Conservation (phyloP, 352 stramenopile species). For the Pythium aquatile region DNA sequence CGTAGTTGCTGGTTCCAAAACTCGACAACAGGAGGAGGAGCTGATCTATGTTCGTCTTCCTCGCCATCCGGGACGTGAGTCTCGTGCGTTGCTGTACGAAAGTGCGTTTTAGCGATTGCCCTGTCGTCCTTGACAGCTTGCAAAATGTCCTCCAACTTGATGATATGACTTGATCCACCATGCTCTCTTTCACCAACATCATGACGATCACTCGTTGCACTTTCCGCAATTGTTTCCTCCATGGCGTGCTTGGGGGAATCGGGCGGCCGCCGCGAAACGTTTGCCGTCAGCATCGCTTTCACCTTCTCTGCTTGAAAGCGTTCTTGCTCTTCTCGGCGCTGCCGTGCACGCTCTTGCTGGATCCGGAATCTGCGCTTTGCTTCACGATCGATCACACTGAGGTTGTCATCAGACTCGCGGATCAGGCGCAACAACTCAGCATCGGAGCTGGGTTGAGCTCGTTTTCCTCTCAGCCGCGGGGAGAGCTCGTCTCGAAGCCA, state of each 20-base stretch:
- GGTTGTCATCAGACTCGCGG: constrained; percentile 61
- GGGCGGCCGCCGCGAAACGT: background rate
- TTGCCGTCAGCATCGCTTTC: background rate
- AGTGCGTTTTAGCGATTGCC: background rate
- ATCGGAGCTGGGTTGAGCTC: constrained; percentile 5
- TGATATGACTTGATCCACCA: background rate
- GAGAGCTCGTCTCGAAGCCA: constrained; percentile 1
- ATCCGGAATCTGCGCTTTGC: constrained; percentile 48
- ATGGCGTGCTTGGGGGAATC: too few relatives aligned
- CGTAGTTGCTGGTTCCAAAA: constrained; percentile 27
- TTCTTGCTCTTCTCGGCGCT: constrained; percentile 19
- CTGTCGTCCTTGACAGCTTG: background rate
- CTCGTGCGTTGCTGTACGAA: background rate
- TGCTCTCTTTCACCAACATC: too few relatives aligned
- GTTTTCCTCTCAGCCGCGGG: background rate
- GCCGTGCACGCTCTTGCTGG: constrained; percentile 35
- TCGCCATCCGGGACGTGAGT: background rate
- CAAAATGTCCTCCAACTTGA: constrained; percentile 1
- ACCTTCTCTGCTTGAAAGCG: constrained; percentile 8
- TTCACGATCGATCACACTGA: constrained; percentile 62
- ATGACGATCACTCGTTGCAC: background rate
- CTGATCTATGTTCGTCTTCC: background rate
- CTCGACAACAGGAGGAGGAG: background rate
- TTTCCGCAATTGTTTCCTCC: background rate
- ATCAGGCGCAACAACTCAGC: constrained; percentile 44